These are phyloP conservation scores for Diaporthe sp. DNA, from an alignment of 2,329 filamentous ascomycete genomes.

Conservation along the genomic window DNA sequence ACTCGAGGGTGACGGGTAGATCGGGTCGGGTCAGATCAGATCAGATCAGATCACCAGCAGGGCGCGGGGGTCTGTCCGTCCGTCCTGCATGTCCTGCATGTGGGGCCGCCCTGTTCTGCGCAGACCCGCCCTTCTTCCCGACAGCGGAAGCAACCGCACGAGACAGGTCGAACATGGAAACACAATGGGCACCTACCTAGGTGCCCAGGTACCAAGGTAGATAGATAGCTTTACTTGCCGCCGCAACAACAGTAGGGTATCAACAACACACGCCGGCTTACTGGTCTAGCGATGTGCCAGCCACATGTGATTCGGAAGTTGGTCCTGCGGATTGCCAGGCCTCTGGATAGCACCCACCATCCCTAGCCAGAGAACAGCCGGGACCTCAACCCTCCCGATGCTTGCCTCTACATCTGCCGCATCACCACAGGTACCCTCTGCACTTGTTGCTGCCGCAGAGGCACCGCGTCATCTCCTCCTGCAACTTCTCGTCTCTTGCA, in stretches of 20 bases:
- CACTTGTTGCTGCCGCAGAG: slow-evolving; percentile 75
- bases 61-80: neutral
- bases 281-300: no score
- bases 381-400: neutral
- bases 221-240: neutral
- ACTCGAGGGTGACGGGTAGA: slow-evolving; percentile 4
- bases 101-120: neutral
- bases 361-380: neutral
- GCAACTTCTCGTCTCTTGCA: slow-evolving; percentile 58
- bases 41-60: slow-evolving; percentile 10
- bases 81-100: neutral
- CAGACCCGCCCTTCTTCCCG: neutral
- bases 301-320: neutral
- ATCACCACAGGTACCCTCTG: slow-evolving; percentile 75
- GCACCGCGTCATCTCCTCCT: slow-evolving; percentile 66
- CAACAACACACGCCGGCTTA: neutral
- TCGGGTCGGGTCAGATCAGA: slow-evolving; percentile 12
- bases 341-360: neutral
- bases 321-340: neutral
- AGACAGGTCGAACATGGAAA: neutral
- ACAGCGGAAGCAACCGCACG: neutral
- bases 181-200: neutral
- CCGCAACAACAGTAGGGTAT: neutral
- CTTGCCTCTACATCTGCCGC: neutral
- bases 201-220: no score